Base-by-base conservation (phyloP, 805 yeast species). In the Brettanomyces bruxellensis region DNA sequence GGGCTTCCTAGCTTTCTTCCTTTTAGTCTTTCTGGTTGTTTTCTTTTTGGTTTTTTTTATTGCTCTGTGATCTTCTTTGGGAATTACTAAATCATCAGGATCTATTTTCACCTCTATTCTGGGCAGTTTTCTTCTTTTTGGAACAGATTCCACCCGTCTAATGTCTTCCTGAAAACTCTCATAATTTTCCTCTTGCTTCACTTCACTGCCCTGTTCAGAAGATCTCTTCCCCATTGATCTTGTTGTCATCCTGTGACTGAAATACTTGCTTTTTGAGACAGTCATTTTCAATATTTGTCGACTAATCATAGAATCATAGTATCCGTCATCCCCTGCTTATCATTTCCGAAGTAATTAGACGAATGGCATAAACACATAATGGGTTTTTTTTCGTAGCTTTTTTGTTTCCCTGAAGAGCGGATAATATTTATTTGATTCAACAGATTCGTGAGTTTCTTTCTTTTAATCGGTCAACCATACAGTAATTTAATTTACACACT, bases 81-180 rank as follows among this genome's bases (percentile, higher is more conserved):
- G 32, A 18, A 46, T n/a, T 14, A 39, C 30, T 8, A 22, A 36
- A 8, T 47, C 48, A 24, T 50, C 48, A 3, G 38, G 42, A 34
- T 53, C 53, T 4, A 47, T 37, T 36, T 49, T 46, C 18, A 50
- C 49, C 37, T 47, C 50, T 5, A 44, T 34, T 25, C 18, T 36
- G 24, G 40, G n/a, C 30, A 28, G 43, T 9, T 37, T 3, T 34
- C 28, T 28, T 24, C 24, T 22, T 41, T 44, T 38, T 11, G n/a
- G 12, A 12, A 38, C 39, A 18, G 25, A 3, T 6, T 40, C 41
- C 3, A 46, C 36, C 13, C 38, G 40, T 4, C 34, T 38, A 3
- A 49, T 25, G 24, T 49, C 51, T n/a, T 25, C 36, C 32, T 47
- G 44, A 36, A 49, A 49, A 3, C 41, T 35, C 34, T 47, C 52